Percentiles rank a stretch among this genome's conserved stretches.
These are phyloP conservation scores for Aspergillus flavus DNA, from an alignment of 2,329 filamentous ascomycete species.

Conservation along the genomic window DNA sequence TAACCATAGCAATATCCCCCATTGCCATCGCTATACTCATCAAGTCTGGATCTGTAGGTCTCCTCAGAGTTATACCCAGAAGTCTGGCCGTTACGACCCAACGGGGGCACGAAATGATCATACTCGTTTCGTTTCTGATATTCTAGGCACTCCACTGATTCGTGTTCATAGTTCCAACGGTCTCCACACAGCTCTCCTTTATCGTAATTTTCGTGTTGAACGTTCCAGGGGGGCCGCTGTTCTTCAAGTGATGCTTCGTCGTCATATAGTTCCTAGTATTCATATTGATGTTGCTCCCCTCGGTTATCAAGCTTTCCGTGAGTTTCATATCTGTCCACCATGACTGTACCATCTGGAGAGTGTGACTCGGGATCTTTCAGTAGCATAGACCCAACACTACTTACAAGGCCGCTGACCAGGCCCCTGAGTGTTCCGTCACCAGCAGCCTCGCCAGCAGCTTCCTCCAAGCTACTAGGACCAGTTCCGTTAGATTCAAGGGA, in stretches of 20 bases:
- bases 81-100: too few species aligned
- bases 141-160: not conserved
- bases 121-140: not conserved
- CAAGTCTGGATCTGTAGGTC: not conserved
- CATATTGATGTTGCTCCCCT: not conserved
- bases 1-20: not conserved
- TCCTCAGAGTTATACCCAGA: not conserved
- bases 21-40: slow-evolving; percentile 7
- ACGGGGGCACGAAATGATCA: not conserved
- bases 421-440: slow-evolving; percentile 69
- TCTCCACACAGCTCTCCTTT: not conserved
- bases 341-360: not conserved
- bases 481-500: slow-evolving; percentile 23
- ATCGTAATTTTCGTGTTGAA: not conserved
- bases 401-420: slow-evolving; percentile 69
- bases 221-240: not conserved
- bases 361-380: slow-evolving; percentile 54
- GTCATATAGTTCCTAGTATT: not conserved
- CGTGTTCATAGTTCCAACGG: not conserved
- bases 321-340: not conserved
- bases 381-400: slow-evolving; percentile 60
- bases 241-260: slow-evolving; percentile 4
- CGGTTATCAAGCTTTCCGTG: slow-evolving; percentile 15
- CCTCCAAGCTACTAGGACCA: slow-evolving; percentile 44
- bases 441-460: slow-evolving; percentile 61